A percentile compares a stretch with the other conserved stretches of the same genome.
These are phyloP conservation scores for Solanum corneliomulleri DNA, from an alignment of 257 asterid genomes.

Conservation along the genomic window DNA sequence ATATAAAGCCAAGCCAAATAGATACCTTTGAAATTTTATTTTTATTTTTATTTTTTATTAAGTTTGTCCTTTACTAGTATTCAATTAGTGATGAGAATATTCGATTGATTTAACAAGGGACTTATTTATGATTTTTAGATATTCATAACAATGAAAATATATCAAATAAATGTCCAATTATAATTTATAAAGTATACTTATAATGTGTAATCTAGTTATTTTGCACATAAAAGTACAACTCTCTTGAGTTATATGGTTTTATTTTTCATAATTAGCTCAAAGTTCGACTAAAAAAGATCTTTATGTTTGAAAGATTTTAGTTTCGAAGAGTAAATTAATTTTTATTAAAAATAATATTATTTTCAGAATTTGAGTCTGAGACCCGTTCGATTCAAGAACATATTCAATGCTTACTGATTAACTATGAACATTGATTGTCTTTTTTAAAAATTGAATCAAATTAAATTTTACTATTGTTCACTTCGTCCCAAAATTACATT, in stretches of 20 bases:
- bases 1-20: background rate
- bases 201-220: background rate
- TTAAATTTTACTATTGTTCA: background rate
- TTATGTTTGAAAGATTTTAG: background rate
- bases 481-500: background rate
- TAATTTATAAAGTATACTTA: background rate
- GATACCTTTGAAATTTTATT: background rate
- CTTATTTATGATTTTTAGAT: background rate
- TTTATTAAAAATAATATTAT: background rate
- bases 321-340: background rate
- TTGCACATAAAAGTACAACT: background rate
- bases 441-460: background rate
- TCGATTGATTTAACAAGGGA: background rate
- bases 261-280: accelerated
- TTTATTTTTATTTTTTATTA: background rate
- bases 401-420: background rate
- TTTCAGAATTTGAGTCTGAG: background rate
- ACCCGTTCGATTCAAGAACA: background rate
- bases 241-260: background rate
- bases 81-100: background rate
- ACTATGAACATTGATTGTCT: background rate
- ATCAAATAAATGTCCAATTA: background rate
- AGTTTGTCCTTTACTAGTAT: background rate
- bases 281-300: background rate
- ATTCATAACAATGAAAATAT: background rate